Evolutionary conservation across 495 filamentous ascomycete genomes (phyloP), one percentile per base, ranked within the genome.

Genomic region (Penicillium desertorum): DNA sequence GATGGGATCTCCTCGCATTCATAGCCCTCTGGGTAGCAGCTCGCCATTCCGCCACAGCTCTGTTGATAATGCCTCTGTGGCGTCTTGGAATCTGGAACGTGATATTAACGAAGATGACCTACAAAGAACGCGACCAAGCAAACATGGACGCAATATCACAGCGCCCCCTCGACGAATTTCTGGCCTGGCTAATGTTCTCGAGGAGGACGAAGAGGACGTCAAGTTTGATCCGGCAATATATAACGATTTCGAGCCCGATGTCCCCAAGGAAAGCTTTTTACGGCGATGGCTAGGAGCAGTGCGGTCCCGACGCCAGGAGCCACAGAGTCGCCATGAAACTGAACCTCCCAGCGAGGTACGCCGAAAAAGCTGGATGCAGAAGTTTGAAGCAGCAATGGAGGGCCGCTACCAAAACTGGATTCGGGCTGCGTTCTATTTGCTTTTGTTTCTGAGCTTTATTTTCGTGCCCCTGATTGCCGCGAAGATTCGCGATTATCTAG

Each of bases 61-160:
- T 11, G 45, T 70, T 5, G 74, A 77, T 32, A 71, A 73, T 51
- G 71, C 69, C 5, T 78, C 75, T 2, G 63, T 71, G 8, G 50
- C 72, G 3, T 77, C 75, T 6, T 79, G 66, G 60, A 61, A 59
- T 11, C 45, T 79, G n/a, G 76, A 79, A 36, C 74, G 76, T n/a
- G 70, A 75, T 42, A 63, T 78, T 49, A 71, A 78, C 39, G 67
- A 71, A 9, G 75, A 77, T 54, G 57, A 75, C 29, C 44, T 79
- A 9, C 69, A 72, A 59, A 65, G 75, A 27, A 74, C 72, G 30
- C 62, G 68, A 20, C 65, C 71, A 36, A 60, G 63, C 48, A 58
- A 62, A 42, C 71, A 69, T 20, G 73, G 73, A 2, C 63, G 58
- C 34, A 76, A 72, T 29, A 76, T 79, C 27, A 72, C 65, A 4